These are phyloP conservation scores for Cordyceps cateniannulata DNA, from an alignment of 2,329 filamentous ascomycete genomes.

Conservation along the genomic window DNA sequence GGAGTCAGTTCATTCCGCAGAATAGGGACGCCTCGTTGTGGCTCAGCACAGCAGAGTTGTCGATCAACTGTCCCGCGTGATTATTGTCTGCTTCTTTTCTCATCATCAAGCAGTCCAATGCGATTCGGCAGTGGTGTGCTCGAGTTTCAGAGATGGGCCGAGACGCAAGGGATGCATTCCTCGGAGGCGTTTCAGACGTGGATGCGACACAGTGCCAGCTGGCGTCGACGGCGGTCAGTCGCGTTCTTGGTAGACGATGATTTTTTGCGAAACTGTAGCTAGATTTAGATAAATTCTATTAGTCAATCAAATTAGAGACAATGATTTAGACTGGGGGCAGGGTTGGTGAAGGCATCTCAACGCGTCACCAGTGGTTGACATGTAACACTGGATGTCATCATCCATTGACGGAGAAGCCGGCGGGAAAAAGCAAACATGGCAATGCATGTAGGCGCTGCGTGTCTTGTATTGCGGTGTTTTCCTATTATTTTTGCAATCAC, in stretches of 20 bases:
- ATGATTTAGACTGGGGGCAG: not conserved
- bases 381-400: not conserved
- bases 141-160: conserved; percentile 9
- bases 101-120: no score
- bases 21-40: no score
- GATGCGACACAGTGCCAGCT: not conserved
- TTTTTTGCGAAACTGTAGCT: not conserved
- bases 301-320: no score
- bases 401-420: not conserved
- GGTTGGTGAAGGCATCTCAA: not conserved
- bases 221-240: not conserved
- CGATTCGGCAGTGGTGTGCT: not conserved
- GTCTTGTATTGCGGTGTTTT: not conserved
- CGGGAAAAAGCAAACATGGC: not conserved
- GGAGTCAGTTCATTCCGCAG: no score
- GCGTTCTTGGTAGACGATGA: not conserved
- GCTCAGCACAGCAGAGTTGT: no score
- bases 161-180: conserved; percentile 5
- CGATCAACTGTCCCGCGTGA: no score
- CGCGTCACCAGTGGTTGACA: not conserved
- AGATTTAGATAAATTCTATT: no score
- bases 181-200: not conserved
- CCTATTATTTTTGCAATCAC: not conserved
- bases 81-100: no score
- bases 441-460: not conserved